Evolutionary conservation across 2,329 filamentous ascomycete species (phyloP), one percentile per base, ranked within the genome.

Genomic region (Penicillium sp.): DNA sequence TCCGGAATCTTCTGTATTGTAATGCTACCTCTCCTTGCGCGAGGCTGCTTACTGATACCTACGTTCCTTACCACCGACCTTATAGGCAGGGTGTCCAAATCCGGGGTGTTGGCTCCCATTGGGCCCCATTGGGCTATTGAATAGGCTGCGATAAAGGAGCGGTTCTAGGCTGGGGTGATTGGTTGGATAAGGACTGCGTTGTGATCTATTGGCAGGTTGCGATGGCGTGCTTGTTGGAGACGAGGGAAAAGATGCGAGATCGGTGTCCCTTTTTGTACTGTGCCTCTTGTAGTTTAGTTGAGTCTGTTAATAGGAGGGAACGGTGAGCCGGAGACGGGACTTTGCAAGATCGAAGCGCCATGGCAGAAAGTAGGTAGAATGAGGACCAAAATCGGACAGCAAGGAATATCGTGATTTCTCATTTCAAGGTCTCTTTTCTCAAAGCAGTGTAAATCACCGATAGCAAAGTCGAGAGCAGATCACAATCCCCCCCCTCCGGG

Each of bases 371-470:
- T 33, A 11, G 4, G 30, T 33, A 33, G 7, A 11, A 33, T 33
- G 8, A 33, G 30, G 25, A 37, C 14, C 35, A 28, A 6, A 46
- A 8, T 26, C 25, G 5, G 28, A 19, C 22, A 57, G 55, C 46
- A 53, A 52, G 43, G 56, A 51, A 52, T 58, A 48, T 62, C 52
- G 57, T 51, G 46, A 58, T 55, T 51, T 63, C 54, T 46, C 53
- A 49, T 55, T 62, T 48, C 25, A 28, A 28, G 13, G 16, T 42
- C 38, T 42, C 11, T 19, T 42, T 42, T 16, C 11, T n/a, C 6
- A 37, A 35, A 37, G 11, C 33, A 35, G 33, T 22, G 33, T 13
- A 16, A 33, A 33, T 37, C 35, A 37, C 19, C 40, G 10, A 11
- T 22, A 19, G 19, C 40, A 43, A 13, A 4, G 10, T 43, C 40